Evolutionary conservation across 176 grass and related monocot genomes (phyloP), one percentile per base, ranked within the genome.

Genomic region (Echinochloa phyllopogon): DNA sequence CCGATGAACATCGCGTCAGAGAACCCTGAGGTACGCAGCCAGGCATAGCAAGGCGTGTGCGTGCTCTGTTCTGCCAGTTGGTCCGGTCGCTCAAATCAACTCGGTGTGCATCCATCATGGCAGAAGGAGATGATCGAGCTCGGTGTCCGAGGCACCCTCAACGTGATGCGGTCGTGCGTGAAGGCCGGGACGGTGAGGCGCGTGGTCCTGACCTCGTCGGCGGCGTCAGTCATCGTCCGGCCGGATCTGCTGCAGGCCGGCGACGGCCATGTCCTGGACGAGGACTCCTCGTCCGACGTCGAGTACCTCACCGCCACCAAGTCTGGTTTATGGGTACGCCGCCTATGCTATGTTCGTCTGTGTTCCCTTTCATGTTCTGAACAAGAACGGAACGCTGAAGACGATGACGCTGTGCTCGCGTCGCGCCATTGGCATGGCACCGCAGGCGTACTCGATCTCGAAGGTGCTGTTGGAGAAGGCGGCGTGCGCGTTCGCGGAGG

Each of bases 121-220:
- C 78, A 97, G 94, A 82, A 90, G 60, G 89, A 97, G 6, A 29
- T 92, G 21, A 73, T 94, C 20, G 79, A 94, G 48, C 82, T 87
- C 0, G 87, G 79, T 0, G 60, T 90, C 33, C 12, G 23, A 10
- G 94, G 90, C 23, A 91, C 84, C 0, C 62, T 97, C 3, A 97
- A 94, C 56, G 88, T 92, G 11, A 58, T 97, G 88, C 49, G 87
- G 49, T 94, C 94, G 24, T 94, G 94, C 61, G 53, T 25, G 3
- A 90, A 77, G 41, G 88, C 86, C 0, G 87, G 93, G 14, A 90
- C 87, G 6, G 90, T 94, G 18, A 80, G 45, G 82, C 87, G 94
- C 9, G 78, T 94, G 10, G 5, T 97, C 71, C 74, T 94, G 24
- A 94, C 91, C 10, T 97, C 89, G 2, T 92, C 94, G 62, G 78